Conservation (phyloP, 768 basidiomycete species). For the Auriscalpium orientale region DNA sequence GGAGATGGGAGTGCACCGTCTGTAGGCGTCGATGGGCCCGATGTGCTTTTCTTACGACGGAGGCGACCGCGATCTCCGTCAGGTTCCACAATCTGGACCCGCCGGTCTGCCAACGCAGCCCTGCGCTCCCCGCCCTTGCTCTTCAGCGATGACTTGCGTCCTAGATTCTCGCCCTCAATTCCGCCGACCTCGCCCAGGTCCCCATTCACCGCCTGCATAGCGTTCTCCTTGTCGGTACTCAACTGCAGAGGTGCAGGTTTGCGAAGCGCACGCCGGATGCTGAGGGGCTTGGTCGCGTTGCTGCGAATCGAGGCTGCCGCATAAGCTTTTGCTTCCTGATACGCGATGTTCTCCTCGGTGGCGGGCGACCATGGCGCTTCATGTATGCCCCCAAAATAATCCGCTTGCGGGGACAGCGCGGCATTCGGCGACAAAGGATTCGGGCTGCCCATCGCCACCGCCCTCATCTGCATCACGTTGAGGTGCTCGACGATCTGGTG, state of each 20-base stretch:
- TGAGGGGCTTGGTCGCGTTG: slow-evolving; percentile 36
- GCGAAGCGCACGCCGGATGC: slow-evolving; percentile 23
- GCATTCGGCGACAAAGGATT: background rate
- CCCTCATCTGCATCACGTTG: slow-evolving; percentile 58
- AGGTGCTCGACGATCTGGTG: slow-evolving; percentile 79
- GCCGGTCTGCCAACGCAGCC: slow-evolving; percentile 19
- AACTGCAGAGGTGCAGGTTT: slow-evolving; percentile 13
- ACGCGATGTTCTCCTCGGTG: background rate
- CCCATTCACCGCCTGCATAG: background rate
- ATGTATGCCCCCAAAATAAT: slow-evolving; percentile 1
- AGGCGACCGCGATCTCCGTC: slow-evolving; percentile 9
- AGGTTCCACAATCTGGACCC: slow-evolving; percentile 52
- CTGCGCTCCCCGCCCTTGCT: slow-evolving; percentile 18
- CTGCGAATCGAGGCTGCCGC: slow-evolving; percentile 6
- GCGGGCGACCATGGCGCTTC: background rate
- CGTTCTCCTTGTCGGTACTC: slow-evolving; percentile 55
- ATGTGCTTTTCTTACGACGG: slow-evolving; percentile 28
- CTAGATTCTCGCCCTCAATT: background rate
- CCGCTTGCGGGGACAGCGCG: background rate
- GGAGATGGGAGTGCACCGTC: slow-evolving; percentile 35
- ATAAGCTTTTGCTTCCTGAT: slow-evolving; percentile 5
- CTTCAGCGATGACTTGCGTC: slow-evolving; percentile 37
- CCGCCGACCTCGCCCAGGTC: background rate
- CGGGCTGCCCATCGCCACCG: slow-evolving; percentile 16
- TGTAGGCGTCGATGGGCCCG: slow-evolving; percentile 12